These are phyloP conservation scores for Harringtonia lauricola DNA, from an alignment of 2,329 filamentous ascomycete species.

Conservation along the genomic window DNA sequence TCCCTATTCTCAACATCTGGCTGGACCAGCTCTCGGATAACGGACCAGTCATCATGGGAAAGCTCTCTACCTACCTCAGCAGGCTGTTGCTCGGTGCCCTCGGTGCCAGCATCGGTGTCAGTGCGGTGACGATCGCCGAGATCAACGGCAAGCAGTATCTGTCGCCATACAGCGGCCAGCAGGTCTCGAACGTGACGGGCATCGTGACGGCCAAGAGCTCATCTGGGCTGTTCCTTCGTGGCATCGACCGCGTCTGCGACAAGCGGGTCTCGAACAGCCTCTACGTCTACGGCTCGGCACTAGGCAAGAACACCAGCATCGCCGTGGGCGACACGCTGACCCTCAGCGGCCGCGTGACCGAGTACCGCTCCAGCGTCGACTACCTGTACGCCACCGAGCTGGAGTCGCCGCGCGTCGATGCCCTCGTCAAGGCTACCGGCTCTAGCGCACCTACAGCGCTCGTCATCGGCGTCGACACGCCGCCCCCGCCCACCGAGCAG, in stretches of 20 bases:
- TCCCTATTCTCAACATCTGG: too few relatives aligned
- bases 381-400: slow-evolving; percentile 58
- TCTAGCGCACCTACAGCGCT: too few relatives aligned
- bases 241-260: slow-evolving; percentile 42
- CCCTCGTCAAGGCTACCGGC: too few relatives aligned
- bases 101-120: slow-evolving; percentile 20
- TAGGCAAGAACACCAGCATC: slow-evolving; percentile 31
- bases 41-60: too few relatives aligned
- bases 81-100: background rate
- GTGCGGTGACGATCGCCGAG: slow-evolving; percentile 43
- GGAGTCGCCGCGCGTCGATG: too few relatives aligned
- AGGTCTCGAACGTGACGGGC: slow-evolving; percentile 48
- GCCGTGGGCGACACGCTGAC: slow-evolving; percentile 52
- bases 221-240: slow-evolving; percentile 54
- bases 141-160: slow-evolving; percentile 58
- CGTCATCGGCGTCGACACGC: slow-evolving; percentile 42
- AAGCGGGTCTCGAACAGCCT: slow-evolving; percentile 56
- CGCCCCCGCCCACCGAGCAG: slow-evolving; percentile 47
- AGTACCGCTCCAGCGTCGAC: slow-evolving; percentile 40
- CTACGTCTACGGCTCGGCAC: slow-evolving; percentile 48
- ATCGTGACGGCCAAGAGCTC: slow-evolving; percentile 53
- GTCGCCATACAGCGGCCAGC: slow-evolving; percentile 46
- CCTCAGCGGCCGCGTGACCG: slow-evolving; percentile 47
- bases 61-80: too few relatives aligned
- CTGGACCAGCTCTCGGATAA: too few relatives aligned